phyloP scores from a whole-genome alignment of 2,329 filamentous ascomycete genomes.

The Nemania diffusa region DNA sequence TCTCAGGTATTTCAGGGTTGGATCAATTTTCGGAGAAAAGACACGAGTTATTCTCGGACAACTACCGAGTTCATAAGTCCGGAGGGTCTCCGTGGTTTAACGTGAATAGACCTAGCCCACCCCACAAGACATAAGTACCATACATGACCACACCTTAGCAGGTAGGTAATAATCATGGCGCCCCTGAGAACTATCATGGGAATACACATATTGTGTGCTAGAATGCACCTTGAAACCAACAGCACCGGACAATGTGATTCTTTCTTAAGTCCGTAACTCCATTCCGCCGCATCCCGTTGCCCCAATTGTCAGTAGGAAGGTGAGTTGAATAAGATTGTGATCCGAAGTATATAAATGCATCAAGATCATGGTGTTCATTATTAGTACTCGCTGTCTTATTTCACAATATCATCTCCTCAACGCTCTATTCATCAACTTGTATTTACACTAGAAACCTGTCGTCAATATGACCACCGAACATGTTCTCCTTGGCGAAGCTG shows the following conservation, averaged over 20 bases:
- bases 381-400: background rate
- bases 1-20: no score
- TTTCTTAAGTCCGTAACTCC: slow-evolving; percentile 21
- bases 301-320: background rate
- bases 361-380: background rate
- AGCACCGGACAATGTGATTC: background rate
- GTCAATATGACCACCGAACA: slow-evolving; percentile 37
- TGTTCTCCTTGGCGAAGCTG: slow-evolving; percentile 44
- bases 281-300: background rate
- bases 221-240: background rate
- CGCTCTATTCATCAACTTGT: background rate
- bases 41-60: background rate
- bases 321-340: background rate
- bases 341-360: slow-evolving; percentile 11
- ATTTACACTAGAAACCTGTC: background rate
- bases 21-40: background rate
- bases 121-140: slow-evolving; percentile 4
- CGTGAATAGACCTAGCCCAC: background rate
- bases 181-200: background rate
- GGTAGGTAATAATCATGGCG: background rate
- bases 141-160: background rate
- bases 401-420: background rate
- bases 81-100: background rate
- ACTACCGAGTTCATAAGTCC: slow-evolving; percentile 12
- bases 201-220: background rate